These are phyloP conservation scores for Ophiostoma ulmi DNA, from an alignment of 2,329 filamentous ascomycete genomes.

Conservation along the genomic window DNA sequence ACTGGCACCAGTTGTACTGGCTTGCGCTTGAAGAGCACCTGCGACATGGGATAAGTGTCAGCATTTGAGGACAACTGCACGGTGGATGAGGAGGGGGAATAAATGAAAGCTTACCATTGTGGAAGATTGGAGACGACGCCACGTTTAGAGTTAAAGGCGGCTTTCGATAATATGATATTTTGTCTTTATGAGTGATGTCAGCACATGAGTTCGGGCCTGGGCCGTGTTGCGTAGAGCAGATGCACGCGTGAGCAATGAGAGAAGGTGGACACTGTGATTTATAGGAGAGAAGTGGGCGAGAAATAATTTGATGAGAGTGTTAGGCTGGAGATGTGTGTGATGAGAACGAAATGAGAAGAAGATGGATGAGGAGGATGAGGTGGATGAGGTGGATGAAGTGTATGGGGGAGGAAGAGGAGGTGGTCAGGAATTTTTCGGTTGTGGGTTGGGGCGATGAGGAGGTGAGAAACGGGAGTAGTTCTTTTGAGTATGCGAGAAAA, in stretches of 20 bases:
- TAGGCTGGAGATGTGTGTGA: background rate
- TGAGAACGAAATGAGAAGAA: background rate
- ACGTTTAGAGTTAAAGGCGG: background rate
- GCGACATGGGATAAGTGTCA: slow-evolving; percentile 19
- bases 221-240: background rate
- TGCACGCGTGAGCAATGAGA: background rate
- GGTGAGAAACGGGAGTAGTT: slow-evolving; percentile 9
- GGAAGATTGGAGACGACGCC: background rate
- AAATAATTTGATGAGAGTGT: background rate
- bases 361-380: background rate
- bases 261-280: background rate
- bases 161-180: background rate
- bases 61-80: background rate
- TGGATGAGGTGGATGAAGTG: background rate
- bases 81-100: background rate
- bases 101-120: background rate
- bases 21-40: slow-evolving; percentile 97
- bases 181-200: background rate
- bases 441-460: slow-evolving; percentile 16
- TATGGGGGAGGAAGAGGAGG: background rate
- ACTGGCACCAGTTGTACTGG: slow-evolving; percentile 76
- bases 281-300: background rate
- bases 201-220: background rate
- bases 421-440: slow-evolving; percentile 3
- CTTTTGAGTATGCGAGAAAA: background rate